Evolutionary conservation across 2,329 filamentous ascomycete species (phyloP).

Genomic region (Fusarium nurragi): DNA sequence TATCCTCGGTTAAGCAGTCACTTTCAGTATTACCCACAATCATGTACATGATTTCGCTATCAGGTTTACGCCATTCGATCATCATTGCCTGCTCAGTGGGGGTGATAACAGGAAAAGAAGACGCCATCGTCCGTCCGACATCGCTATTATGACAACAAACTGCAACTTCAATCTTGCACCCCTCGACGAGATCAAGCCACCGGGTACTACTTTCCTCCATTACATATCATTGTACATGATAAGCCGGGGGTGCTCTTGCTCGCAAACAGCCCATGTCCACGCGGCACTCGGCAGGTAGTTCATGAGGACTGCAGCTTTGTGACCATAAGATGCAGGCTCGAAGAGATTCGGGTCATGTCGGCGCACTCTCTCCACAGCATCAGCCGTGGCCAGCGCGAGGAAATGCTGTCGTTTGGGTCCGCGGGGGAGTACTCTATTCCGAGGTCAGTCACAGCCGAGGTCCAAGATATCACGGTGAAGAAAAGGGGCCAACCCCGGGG

Average conservation of each 20-base stretch:
- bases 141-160: conserved; percentile 4
- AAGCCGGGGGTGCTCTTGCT: conserved; percentile 47
- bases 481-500: conserved; percentile 50
- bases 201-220: conserved; percentile 29
- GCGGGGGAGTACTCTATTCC: conserved; percentile 45
- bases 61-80: conserved; percentile 7
- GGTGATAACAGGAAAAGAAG: conserved; percentile 7
- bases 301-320: conserved; percentile 47
- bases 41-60: conserved; percentile 18
- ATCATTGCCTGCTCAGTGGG: too few relatives aligned
- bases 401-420: conserved; percentile 61
- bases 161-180: background rate
- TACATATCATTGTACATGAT: conserved; percentile 52
- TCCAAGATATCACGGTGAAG: conserved; percentile 33
- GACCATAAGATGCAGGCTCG: conserved; percentile 51
- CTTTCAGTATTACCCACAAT: conserved; percentile 1
- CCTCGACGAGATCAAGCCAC: conserved; percentile 3
- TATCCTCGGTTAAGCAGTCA: conserved; percentile 38
- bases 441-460: conserved; percentile 37
- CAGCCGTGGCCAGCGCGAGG: conserved; percentile 64
- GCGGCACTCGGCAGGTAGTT: conserved; percentile 51
- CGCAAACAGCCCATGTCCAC: conserved; percentile 51
- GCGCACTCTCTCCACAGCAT: conserved; percentile 60
- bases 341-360: conserved; percentile 48
- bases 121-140: conserved; percentile 19